These are phyloP conservation scores for Camelina hispida DNA, from an alignment of 345 rosid genomes.

Conservation along the genomic window DNA sequence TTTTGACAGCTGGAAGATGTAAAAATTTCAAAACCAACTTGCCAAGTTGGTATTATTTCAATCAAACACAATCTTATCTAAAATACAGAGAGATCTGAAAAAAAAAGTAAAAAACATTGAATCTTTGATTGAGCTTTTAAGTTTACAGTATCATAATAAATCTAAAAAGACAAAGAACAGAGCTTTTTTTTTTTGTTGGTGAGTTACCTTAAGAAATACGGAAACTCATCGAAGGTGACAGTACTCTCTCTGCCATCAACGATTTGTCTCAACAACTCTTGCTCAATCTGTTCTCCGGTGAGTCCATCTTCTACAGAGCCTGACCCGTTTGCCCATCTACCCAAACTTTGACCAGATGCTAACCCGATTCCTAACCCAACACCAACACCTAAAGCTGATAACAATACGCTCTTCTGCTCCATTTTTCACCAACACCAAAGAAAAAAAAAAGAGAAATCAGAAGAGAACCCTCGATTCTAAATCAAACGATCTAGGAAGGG, in stretches of 20 bases:
- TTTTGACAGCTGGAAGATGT: conserved; percentile 28
- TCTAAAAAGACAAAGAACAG: background rate
- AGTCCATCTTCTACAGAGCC: conserved; percentile 53
- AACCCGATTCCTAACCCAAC: conserved; percentile 86
- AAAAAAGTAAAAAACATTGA: background rate
- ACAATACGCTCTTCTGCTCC: conserved; percentile 76
- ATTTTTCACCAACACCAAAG: conserved; percentile 36
- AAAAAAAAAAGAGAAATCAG: background rate
- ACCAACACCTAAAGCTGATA: conserved; percentile 93
- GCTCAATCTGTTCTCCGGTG: conserved; percentile 72
- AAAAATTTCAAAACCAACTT: conserved; percentile 13
- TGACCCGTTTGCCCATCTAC: conserved; percentile 59
- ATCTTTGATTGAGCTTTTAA: conserved; percentile 23
- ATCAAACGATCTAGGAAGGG: conserved; percentile 18
- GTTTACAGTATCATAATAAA: background rate
- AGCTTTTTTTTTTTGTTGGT: background rate
- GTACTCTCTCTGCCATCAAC: conserved; percentile 67
- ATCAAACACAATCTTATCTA: conserved; percentile 37
- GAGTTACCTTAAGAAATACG: conserved; percentile 82
- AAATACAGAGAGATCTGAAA: conserved; percentile 34
- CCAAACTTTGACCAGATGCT: conserved; percentile 75
- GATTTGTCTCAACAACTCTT: conserved; percentile 74
- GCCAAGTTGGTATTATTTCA: conserved; percentile 32
- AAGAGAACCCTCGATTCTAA: conserved; percentile 31
- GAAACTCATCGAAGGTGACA: conserved; percentile 81